phyloP scores from a whole-genome alignment of 225 moss, liverwort and hornwort species.

The Climacium dendroides region DNA sequence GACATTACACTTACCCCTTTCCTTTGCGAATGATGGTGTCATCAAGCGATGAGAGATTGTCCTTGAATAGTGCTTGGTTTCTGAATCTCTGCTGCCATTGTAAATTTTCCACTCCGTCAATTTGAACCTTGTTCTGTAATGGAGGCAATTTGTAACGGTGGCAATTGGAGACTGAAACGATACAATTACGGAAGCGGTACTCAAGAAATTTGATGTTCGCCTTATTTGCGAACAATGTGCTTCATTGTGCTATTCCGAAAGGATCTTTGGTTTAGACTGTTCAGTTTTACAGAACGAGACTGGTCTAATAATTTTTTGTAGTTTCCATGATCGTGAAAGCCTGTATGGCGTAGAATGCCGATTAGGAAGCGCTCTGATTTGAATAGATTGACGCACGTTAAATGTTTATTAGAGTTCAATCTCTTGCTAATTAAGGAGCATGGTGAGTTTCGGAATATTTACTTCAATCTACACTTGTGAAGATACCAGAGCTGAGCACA shows the following conservation, averaged over 20 bases:
- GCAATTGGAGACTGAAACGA: not conserved
- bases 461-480: not conserved
- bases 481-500: not conserved
- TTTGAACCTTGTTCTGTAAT: not conserved
- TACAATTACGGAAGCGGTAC: not conserved
- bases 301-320: not conserved
- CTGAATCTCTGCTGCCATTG: not conserved
- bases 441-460: too few species aligned
- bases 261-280: not conserved
- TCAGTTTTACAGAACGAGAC: not conserved
- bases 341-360: not conserved
- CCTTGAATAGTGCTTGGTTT: not conserved
- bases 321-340: not conserved
- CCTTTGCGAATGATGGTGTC: too few species aligned
- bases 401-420: not conserved
- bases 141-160: not conserved
- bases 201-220: not conserved
- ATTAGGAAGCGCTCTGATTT: not conserved
- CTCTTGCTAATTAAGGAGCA: not conserved
- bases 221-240: not conserved
- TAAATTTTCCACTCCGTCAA: not conserved
- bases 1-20: too few species aligned
- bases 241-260: not conserved
- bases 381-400: not conserved
- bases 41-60: too few species aligned